A percentile compares a stretch with the other conserved stretches of the same genome.
These are phyloP conservation scores for Gentiana macrophylla DNA, from an alignment of 257 asterid genomes.

Conservation along the genomic window DNA sequence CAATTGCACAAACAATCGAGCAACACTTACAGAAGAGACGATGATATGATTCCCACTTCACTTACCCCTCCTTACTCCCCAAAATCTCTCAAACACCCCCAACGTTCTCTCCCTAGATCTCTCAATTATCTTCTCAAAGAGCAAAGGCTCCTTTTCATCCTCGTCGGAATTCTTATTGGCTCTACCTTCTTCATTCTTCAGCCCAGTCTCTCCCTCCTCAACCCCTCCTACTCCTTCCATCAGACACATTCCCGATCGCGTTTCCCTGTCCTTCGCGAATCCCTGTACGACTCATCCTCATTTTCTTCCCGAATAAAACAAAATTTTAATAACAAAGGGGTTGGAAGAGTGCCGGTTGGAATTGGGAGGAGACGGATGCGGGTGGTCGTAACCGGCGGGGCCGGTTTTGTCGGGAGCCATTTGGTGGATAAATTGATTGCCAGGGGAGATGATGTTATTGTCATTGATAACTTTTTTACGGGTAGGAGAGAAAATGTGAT, in stretches of 20 bases:
- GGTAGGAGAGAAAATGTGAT: slow-evolving; percentile 37
- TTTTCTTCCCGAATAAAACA: neutral
- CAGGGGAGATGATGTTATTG: slow-evolving; percentile 36
- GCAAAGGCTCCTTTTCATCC: slow-evolving; percentile 71
- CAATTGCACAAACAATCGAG: slow-evolving; percentile 50
- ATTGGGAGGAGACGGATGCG: slow-evolving; percentile 25
- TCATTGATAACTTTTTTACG: slow-evolving; percentile 34
- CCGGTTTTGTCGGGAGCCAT: slow-evolving; percentile 37
- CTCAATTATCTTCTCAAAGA: slow-evolving; percentile 60
- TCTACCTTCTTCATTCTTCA: slow-evolving; percentile 62
- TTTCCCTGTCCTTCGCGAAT: slow-evolving; percentile 1
- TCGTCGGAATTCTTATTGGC: slow-evolving; percentile 62
- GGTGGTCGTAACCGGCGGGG: slow-evolving; percentile 33
- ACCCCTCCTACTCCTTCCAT: slow-evolving; percentile 4
- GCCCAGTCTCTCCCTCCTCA: slow-evolving; percentile 39
- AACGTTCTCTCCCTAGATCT: slow-evolving; percentile 66
- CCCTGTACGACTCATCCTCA: too few relatives aligned
- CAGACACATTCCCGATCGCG: slow-evolving; percentile 3
- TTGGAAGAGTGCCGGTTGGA: slow-evolving; percentile 25
- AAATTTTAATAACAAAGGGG: neutral
- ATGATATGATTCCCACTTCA: slow-evolving; percentile 31
- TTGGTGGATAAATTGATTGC: slow-evolving; percentile 29
- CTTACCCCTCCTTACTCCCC: slow-evolving; percentile 54
- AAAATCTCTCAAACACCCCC: slow-evolving; percentile 51
- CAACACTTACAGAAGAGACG: slow-evolving; percentile 38